Evolutionary conservation across 169 alveolate species (phyloP), one percentile per base, ranked within the genome.

Genomic region (Neospora caninum): DNA sequence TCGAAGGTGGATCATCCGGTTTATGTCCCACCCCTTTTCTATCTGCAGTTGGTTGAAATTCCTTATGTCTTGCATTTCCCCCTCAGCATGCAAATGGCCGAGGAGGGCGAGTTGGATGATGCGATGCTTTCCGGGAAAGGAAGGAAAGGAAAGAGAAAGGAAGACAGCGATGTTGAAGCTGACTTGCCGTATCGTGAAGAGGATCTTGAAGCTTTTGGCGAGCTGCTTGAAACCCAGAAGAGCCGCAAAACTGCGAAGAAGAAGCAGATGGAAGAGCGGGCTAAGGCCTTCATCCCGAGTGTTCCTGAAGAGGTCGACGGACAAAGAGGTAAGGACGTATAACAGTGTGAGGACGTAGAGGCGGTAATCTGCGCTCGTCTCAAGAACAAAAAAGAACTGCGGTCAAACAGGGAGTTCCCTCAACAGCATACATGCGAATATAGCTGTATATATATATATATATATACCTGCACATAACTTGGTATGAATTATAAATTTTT

Each of bases 221-320:
- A 38, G 38, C 67, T 82, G 89, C 89, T 82, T 27, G 43, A 91
- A 43, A 73, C 27, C 83, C 64, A 86, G 84, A 80, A 73, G 54
- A 42, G n/a, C n/a, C 89, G 89, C 36, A 93, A 86, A 49, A 49
- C 25, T 29, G 73, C 58, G 64, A 93, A 87, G 91, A 93, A 93
- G 73, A 49, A 93, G 43, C 93, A 82, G 27, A 43, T 93, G 91
- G 45, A 86, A 64, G 95, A 93, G 58, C 86, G 69, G 91, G 95
- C 95, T 0, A 54, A 70, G 41, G 42, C 9, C 39, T 87, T 69
- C 73, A 38, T 93, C 49, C 95, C 93, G 20, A 43, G 70, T 53
- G 0, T 45, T 1, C 93, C 89, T 10, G 93, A 86, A 29, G 95
- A 86, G 38, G 93, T 93, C 36, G 83, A 70, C 39, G 95, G 95